Percentiles rank a stretch among this genome's conserved stretches.
These are phyloP conservation scores for Conringia planisiliqua DNA, from an alignment of 345 rosid genomes.

Conservation along the genomic window DNA sequence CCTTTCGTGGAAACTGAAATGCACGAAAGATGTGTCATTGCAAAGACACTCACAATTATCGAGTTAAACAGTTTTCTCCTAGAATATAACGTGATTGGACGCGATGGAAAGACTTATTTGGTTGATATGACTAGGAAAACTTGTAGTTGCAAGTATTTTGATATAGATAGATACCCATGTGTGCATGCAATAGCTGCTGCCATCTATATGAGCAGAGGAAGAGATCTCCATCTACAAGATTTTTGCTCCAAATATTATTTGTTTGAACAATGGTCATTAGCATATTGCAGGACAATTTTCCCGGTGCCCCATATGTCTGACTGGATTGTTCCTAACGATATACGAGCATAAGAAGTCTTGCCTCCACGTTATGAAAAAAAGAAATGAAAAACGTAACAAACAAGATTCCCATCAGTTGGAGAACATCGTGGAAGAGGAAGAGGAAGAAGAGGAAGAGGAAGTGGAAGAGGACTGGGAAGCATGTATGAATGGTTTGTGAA, in stretches of 20 bases:
- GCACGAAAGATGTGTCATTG: background rate
- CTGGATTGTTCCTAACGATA: background rate
- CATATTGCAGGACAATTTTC: background rate
- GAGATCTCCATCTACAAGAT: background rate
- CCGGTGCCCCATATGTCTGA: background rate
- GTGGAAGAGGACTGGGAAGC: no score
- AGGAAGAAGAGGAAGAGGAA: no score
- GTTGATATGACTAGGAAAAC: background rate
- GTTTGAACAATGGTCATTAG: background rate
- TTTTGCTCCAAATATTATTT: background rate
- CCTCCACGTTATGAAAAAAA: no score
- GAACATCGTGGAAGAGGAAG: no score
- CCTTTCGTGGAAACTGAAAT: background rate
- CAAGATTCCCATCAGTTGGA: no score
- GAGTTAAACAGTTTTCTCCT: background rate
- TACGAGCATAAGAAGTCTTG: background rate
- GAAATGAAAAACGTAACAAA: no score
- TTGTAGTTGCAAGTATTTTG: background rate
- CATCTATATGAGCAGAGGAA: background rate
- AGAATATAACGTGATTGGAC: background rate
- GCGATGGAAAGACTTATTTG: background rate
- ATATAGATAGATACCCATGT: background rate
- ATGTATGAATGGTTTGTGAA: no score
- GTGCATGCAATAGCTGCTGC: background rate
- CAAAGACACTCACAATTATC: background rate